These are phyloP conservation scores for Paramecium octaurelia DNA, from an alignment of 73 alveolate species.

Conservation along the genomic window DNA sequence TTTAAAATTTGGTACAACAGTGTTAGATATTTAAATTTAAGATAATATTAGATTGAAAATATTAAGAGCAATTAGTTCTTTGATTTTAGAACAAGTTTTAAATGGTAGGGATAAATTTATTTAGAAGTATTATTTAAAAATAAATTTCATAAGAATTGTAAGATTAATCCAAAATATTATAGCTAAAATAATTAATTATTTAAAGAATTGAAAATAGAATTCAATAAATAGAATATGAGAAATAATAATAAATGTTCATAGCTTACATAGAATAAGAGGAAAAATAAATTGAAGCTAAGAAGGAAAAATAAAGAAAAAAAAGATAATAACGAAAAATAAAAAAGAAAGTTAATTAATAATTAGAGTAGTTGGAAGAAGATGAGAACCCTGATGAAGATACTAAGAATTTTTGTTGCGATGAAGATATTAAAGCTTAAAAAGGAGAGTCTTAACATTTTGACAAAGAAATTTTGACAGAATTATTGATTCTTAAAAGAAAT, in stretches of 20 bases:
- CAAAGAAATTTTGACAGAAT: background rate
- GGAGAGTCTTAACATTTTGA: background rate
- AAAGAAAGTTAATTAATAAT: background rate
- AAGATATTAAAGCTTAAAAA: background rate
- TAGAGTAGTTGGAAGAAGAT: background rate
- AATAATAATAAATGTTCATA: background rate
- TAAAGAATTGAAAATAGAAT: background rate
- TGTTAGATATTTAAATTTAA: background rate
- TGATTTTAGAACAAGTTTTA: background rate
- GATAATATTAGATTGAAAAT: background rate
- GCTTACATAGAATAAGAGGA: background rate
- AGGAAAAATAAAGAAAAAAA: slow-evolving; percentile 1
- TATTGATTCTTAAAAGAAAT: background rate
- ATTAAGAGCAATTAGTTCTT: background rate
- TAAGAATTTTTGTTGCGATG: background rate
- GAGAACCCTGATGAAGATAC: background rate
- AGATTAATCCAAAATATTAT: background rate
- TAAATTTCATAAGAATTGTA: slow-evolving; percentile 1
- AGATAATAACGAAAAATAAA: background rate
- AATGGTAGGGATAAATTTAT: background rate
- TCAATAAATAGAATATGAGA: background rate
- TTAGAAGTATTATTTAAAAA: background rate
- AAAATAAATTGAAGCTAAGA: background rate
- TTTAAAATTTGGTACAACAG: background rate
- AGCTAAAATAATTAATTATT: background rate